A percentile compares a stretch with the other conserved stretches of the same genome.
Conservation (phyloP, 2,329 filamentous ascomycete genomes). For the Diaporthe sp. region DNA sequence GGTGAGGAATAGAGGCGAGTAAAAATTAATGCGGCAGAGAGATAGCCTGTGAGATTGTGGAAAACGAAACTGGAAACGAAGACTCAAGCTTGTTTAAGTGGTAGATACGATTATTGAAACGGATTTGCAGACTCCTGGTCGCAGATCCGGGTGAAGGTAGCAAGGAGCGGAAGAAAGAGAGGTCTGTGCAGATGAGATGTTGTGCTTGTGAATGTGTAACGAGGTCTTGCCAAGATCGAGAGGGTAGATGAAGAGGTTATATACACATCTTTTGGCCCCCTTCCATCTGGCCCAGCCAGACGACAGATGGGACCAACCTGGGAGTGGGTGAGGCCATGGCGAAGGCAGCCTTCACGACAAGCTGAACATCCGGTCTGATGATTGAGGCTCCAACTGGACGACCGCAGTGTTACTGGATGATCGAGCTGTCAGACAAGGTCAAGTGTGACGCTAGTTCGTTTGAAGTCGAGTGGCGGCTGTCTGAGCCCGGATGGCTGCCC, state of each 20-base stretch:
- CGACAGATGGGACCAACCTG: neutral
- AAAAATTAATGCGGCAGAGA: neutral
- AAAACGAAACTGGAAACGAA: constrained; percentile 20
- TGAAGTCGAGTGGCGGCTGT: constrained; percentile 17
- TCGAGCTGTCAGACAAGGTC: constrained; percentile 10
- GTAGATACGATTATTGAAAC: constrained; percentile 28
- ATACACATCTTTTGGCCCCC: neutral
- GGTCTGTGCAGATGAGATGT: constrained; percentile 21
- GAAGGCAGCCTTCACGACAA: constrained; percentile 19
- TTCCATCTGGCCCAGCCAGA: neutral
- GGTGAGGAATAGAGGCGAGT: neutral
- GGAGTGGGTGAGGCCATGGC: constrained; percentile 1
- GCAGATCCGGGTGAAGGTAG: constrained; percentile 36
- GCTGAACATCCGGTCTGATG: constrained; percentile 35
- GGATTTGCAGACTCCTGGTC: constrained; percentile 39
- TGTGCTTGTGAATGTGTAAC: neutral
- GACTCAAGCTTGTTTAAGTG: constrained; percentile 10
- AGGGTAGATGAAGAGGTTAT: neutral
- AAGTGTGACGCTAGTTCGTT: constrained; percentile 37
- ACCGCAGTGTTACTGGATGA: constrained; percentile 30
- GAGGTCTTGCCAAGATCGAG: neutral
- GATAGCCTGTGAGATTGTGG: neutral
- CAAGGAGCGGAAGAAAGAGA: constrained; percentile 16
- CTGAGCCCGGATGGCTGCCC: constrained; percentile 2
- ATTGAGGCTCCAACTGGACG: constrained; percentile 18